phyloP scores from a whole-genome alignment of 208 protist species.

The Leishmania amazonensis region DNA sequence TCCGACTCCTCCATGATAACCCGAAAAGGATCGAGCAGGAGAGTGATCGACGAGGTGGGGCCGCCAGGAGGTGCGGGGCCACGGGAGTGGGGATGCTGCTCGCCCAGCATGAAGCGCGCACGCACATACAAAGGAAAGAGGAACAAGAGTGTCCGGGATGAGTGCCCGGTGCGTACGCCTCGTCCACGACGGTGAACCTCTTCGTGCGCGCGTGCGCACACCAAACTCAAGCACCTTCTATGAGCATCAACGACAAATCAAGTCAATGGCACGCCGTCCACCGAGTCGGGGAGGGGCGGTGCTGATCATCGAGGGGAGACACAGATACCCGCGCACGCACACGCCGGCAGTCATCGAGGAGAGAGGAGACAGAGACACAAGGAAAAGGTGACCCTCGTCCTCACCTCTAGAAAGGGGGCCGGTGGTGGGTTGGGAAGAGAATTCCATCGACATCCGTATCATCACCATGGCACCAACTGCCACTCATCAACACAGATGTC shows the following conservation, averaged over 20 bases:
- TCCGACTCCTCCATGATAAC: background rate
- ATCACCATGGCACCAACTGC: background rate
- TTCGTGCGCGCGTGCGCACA: background rate
- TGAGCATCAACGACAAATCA: background rate
- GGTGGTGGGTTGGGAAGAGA: background rate
- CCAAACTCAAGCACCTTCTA: background rate
- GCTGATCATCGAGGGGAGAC: background rate
- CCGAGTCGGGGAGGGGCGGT: background rate
- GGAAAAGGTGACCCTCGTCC: background rate
- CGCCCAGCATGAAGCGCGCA: background rate
- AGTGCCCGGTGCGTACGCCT: background rate
- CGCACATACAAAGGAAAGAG: background rate
- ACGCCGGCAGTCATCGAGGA: background rate
- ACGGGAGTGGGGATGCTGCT: background rate
- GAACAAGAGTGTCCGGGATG: background rate
- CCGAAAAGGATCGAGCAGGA: background rate
- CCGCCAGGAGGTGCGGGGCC: background rate
- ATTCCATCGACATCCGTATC: background rate
- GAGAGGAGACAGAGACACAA: background rate
- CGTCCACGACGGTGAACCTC: background rate
- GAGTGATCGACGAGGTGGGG: background rate
- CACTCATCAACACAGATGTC: background rate
- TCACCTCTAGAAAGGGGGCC: background rate
- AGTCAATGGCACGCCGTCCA: background rate
- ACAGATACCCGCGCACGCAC: background rate